phyloP scores from a whole-genome alignment of 2,329 filamentous ascomycete genomes.

The Grosmannia penicillata region DNA sequence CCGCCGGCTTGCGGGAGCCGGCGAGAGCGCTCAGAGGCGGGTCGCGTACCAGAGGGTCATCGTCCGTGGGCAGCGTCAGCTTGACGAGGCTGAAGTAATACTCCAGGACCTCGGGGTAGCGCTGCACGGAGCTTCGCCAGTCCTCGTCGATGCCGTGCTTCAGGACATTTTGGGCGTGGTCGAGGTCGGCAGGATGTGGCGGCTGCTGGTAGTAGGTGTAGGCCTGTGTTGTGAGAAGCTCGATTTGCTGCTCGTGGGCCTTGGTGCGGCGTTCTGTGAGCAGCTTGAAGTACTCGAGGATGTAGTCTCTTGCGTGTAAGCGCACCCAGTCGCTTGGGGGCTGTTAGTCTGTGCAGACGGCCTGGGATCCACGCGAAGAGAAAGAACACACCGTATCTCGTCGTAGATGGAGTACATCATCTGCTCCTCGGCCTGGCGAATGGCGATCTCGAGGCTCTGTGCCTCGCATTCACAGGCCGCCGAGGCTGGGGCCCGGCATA shows the following conservation, averaged over 20 bases:
- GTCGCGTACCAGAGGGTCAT: constrained; percentile 42
- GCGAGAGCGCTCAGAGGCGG: constrained; percentile 41
- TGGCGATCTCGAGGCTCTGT: constrained; percentile 46
- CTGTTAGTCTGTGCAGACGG: not conserved
- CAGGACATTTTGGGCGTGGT: constrained; percentile 47
- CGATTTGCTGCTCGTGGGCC: constrained; percentile 38
- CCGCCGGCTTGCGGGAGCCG: constrained; percentile 30
- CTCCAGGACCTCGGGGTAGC: constrained; percentile 68
- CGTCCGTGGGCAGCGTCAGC: constrained; percentile 47
- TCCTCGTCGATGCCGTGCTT: constrained; percentile 67
- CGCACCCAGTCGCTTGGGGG: constrained; percentile 45
- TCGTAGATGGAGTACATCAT: constrained; percentile 49
- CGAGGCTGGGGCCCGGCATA: constrained; percentile 45
- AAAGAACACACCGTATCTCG: constrained; percentile 42
- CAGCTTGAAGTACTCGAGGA: constrained; percentile 48
- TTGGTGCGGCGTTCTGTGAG: constrained; percentile 47
- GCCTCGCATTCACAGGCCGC: constrained; percentile 51
- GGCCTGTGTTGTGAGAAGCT: constrained; percentile 38
- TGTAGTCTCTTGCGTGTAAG: constrained; percentile 51
- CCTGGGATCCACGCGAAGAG: not conserved
- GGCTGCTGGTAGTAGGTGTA: constrained; percentile 41
- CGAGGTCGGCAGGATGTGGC: constrained; percentile 47
- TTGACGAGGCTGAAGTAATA: constrained; percentile 64
- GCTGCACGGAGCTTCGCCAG: constrained; percentile 60
- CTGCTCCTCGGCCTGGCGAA: constrained; percentile 46